A percentile compares a stretch with the other conserved stretches of the same genome.
Evolutionary conservation across 2,329 filamentous ascomycete species (phyloP).

Genomic region (Sclerotinia borealis): DNA sequence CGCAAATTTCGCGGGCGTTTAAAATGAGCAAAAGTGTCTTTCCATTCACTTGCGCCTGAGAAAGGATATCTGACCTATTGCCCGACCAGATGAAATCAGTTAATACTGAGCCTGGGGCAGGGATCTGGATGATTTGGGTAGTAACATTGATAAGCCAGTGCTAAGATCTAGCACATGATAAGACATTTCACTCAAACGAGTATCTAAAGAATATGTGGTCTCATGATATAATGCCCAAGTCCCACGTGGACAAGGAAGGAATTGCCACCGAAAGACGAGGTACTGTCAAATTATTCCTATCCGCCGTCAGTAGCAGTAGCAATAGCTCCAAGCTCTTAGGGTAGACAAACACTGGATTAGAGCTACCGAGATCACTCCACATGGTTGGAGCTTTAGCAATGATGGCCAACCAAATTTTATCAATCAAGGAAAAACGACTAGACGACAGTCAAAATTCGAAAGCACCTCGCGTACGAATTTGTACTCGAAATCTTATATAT

Average conservation of each 20-base stretch:
- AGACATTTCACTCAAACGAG: background rate
- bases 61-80: background rate
- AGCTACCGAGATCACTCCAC: too few species aligned
- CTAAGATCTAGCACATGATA: background rate
- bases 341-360: background rate
- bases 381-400: too few species aligned
- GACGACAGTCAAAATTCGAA: too few species aligned
- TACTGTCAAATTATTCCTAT: background rate
- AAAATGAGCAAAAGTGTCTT: background rate
- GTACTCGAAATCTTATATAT: too few species aligned
- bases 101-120: background rate
- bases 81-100: background rate
- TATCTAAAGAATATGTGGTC: background rate
- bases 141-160: background rate
- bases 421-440: too few species aligned
- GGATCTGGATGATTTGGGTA: background rate
- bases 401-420: too few species aligned
- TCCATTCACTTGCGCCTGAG: background rate
- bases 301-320: background rate
- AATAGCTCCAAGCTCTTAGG: too few species aligned
- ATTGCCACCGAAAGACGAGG: background rate
- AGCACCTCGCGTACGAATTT: too few species aligned
- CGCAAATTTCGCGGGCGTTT: too few species aligned
- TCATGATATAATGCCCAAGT: background rate
- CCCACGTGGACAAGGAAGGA: background rate